These are phyloP conservation scores for Trichoderma guizhouense DNA, from an alignment of 2,329 filamentous ascomycete species.

Conservation along the genomic window DNA sequence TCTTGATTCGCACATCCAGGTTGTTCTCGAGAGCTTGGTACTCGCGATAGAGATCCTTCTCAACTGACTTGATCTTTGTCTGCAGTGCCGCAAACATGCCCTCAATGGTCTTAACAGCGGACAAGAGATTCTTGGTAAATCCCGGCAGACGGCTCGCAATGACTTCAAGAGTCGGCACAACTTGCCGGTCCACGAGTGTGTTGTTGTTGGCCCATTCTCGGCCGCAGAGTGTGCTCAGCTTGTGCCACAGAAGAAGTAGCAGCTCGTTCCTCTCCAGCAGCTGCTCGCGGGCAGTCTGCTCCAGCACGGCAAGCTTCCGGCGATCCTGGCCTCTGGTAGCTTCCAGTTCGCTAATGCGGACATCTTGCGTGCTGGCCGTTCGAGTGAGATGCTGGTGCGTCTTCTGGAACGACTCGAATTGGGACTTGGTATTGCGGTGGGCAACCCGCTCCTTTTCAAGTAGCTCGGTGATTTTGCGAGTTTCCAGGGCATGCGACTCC, in stretches of 20 bases:
- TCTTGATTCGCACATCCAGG: slow-evolving; percentile 75
- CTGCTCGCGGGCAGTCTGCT: slow-evolving; percentile 81
- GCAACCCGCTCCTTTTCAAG: slow-evolving; percentile 86
- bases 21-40: slow-evolving; percentile 82
- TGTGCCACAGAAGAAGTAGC: slow-evolving; percentile 84
- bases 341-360: slow-evolving; percentile 82
- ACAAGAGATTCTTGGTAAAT: slow-evolving; percentile 85
- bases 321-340: slow-evolving; percentile 72
- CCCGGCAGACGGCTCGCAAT: slow-evolving; percentile 81
- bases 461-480: slow-evolving; percentile 77
- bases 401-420: slow-evolving; percentile 84
- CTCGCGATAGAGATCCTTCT: slow-evolving; percentile 85
- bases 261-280: slow-evolving; percentile 85
- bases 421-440: slow-evolving; percentile 80
- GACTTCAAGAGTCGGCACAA: slow-evolving; percentile 76
- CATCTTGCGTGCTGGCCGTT: slow-evolving; percentile 80
- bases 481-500: slow-evolving; percentile 84
- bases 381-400: slow-evolving; percentile 84
- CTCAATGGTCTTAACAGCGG: slow-evolving; percentile 85
- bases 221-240: slow-evolving; percentile 80
- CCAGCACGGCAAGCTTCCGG: slow-evolving; percentile 70
- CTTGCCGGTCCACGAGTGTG: slow-evolving; percentile 81
- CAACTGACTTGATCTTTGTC: slow-evolving; percentile 75
- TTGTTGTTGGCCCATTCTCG: slow-evolving; percentile 90
- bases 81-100: slow-evolving; percentile 74